A percentile compares a stretch with the other conserved stretches of the same genome.
These are phyloP conservation scores for Elymus sibiricus DNA, from an alignment of 176 grass and related monocot genomes.

Conservation along the genomic window DNA sequence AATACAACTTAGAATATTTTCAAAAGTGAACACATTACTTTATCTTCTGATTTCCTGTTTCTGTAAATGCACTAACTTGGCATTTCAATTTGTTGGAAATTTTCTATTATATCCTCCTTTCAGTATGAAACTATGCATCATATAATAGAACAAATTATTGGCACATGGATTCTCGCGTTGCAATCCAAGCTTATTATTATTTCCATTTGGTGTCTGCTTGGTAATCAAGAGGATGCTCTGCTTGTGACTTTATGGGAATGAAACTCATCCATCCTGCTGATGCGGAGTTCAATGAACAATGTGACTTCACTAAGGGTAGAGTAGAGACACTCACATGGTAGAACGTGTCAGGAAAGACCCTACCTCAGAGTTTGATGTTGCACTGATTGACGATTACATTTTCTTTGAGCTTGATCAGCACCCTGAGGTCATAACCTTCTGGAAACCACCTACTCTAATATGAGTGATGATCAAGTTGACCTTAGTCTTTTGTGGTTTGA, in stretches of 20 bases:
- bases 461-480: neutral
- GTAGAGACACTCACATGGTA: neutral
- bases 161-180: neutral
- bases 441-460: neutral
- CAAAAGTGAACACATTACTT: neutral
- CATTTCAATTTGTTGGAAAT: neutral
- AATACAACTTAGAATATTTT: neutral
- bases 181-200: neutral
- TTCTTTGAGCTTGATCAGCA: neutral
- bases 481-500: neutral
- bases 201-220: neutral
- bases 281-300: neutral
- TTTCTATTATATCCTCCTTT: neutral
- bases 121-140: neutral
- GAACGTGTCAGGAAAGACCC: neutral
- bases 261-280: neutral
- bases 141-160: neutral
- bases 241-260: neutral
- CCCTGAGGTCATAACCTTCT: neutral
- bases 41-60: neutral
- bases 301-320: neutral
- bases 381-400: neutral
- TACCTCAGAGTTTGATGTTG: neutral
- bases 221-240: neutral
- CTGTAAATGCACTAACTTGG: neutral